Evolutionary conservation across 805 yeast species (phyloP), one percentile per base, ranked within the genome.

Genomic region (Candida gorgasii): DNA sequence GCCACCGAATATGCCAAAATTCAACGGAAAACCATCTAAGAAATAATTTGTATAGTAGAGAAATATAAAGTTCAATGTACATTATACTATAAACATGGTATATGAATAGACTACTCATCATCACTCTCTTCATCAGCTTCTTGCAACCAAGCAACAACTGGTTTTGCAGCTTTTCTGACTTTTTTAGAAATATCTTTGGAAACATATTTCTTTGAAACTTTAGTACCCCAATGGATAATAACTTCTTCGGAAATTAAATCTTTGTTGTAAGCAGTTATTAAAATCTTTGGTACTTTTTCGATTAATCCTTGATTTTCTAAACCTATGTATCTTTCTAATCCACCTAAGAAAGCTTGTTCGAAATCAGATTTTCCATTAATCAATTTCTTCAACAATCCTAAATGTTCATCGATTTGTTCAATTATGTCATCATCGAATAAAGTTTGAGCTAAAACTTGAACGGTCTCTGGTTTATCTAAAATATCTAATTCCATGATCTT

Each of bases 101-200:
- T 15, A 16, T 33, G 4, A 19, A 14, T 22, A n/a, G n/a, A n/a
- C 22, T 74, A 79, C 51, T 82, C 88, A 36, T 80, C 84, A 52
- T 80, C 86, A 51, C 77, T 76, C 50, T 84, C 92, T 62, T 82
- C 84, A 54, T 89, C 97, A 47, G 99, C 98, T 65, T 86, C 90
- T 61, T 89, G 84, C 53, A 93, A 79, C 99, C 99, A 93, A 52
- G 85, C 82, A 50, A 93, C 72, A 70, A 93, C 93, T 22, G 98
- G 96, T 69, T 89, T 90, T 47, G 97, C 97, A 35, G 97, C 93
- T 69, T 83, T 87, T 68, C 97, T 86, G 39, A 90, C 96, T 77
- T 87, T 92, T 73, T 92, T 92, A 40, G 95, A 84, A 24, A 82
- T 76, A 36, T 89, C 95, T 72, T 92, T 93, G 48, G 95, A 86